Percentiles rank a stretch among this genome's conserved stretches.
phyloP scores from a whole-genome alignment of 768 basidiomycete genomes.

The Pholiota conissans region DNA sequence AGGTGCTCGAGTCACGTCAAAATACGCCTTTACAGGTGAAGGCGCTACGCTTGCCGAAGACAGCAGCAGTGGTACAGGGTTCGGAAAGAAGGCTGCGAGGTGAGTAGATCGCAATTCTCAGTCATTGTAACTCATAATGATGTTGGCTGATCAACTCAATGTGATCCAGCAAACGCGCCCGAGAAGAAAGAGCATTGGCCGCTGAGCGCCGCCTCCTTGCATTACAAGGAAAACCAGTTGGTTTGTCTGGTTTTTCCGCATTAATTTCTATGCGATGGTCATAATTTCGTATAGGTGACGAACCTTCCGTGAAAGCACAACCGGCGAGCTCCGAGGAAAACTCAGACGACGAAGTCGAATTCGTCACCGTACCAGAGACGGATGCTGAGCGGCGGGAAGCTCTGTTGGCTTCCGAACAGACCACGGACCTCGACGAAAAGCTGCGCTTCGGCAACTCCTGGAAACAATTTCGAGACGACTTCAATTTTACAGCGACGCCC shows the following conservation, averaged over 20 bases:
- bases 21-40: slow-evolving; percentile 57
- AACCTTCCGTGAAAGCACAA: slow-evolving; percentile 10
- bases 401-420: slow-evolving; percentile 47
- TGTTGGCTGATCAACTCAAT: slow-evolving; percentile 1
- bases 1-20: slow-evolving; percentile 64
- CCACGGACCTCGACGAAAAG: slow-evolving; percentile 38
- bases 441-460: slow-evolving; percentile 39
- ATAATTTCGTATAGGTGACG: not conserved
- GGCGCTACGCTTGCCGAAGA: slow-evolving; percentile 54
- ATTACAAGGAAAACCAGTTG: slow-evolving; percentile 34
- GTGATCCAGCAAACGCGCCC: slow-evolving; percentile 64
- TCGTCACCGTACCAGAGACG: slow-evolving; percentile 33
- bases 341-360: slow-evolving; percentile 37
- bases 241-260: slow-evolving; percentile 16
- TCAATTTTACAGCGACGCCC: slow-evolving; percentile 36
- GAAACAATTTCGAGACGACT: slow-evolving; percentile 51
- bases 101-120: slow-evolving; percentile 24
- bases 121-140: not conserved
- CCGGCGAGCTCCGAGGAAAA: slow-evolving; percentile 23
- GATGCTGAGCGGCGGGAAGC: slow-evolving; percentile 50
- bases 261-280: not conserved
- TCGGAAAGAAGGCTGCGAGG: slow-evolving; percentile 73
- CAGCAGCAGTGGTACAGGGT: slow-evolving; percentile 54
- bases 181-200: slow-evolving; percentile 79
- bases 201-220: slow-evolving; percentile 60